A percentile compares a stretch with the other conserved stretches of the same genome.
Evolutionary conservation across 345 rosid genomes (phyloP).

Genomic region (Draba incana): DNA sequence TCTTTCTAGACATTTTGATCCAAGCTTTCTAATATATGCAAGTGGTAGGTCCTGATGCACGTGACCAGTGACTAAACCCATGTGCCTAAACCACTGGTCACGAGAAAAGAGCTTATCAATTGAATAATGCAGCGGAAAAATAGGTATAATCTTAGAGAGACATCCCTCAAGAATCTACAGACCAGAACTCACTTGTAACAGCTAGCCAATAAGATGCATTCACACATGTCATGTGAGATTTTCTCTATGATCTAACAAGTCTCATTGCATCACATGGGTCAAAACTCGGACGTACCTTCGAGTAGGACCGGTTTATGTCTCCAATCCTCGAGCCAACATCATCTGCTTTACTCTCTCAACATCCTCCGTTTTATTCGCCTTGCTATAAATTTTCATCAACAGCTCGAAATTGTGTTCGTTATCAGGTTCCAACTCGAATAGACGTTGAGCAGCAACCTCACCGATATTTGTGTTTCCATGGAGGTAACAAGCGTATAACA

Average conservation of each 20-base stretch:
- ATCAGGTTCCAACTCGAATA: slow-evolving; percentile 82
- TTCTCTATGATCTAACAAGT: slow-evolving; percentile 28
- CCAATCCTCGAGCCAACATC: slow-evolving; percentile 71
- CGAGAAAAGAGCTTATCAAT: slow-evolving; percentile 36
- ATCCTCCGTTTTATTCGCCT: slow-evolving; percentile 51
- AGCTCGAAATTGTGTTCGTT: slow-evolving; percentile 79
- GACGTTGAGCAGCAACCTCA: slow-evolving; percentile 66
- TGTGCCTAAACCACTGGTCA: slow-evolving; percentile 39
- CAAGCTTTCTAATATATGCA: slow-evolving; percentile 32
- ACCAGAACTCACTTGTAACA: slow-evolving; percentile 22
- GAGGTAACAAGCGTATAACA: slow-evolving; percentile 70
- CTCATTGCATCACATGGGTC: slow-evolving; percentile 20
- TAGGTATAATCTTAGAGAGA: slow-evolving; percentile 22
- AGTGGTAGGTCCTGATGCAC: slow-evolving; percentile 40
- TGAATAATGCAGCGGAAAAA: slow-evolving; percentile 38
- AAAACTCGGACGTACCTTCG: slow-evolving; percentile 22
- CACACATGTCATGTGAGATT: slow-evolving; percentile 20
- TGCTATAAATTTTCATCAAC: slow-evolving; percentile 64
- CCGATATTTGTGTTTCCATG: slow-evolving; percentile 67
- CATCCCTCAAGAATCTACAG: slow-evolving; percentile 38
- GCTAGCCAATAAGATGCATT: slow-evolving; percentile 34
- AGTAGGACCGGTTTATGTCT: slow-evolving; percentile 22
- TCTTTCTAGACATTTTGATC: slow-evolving; percentile 34
- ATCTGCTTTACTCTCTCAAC: slow-evolving; percentile 63
- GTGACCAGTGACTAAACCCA: slow-evolving; percentile 42